A percentile compares a stretch with the other conserved stretches of the same genome.
phyloP scores from a whole-genome alignment of 208 protist genomes.

The Trypanosomatidae sp. region DNA sequence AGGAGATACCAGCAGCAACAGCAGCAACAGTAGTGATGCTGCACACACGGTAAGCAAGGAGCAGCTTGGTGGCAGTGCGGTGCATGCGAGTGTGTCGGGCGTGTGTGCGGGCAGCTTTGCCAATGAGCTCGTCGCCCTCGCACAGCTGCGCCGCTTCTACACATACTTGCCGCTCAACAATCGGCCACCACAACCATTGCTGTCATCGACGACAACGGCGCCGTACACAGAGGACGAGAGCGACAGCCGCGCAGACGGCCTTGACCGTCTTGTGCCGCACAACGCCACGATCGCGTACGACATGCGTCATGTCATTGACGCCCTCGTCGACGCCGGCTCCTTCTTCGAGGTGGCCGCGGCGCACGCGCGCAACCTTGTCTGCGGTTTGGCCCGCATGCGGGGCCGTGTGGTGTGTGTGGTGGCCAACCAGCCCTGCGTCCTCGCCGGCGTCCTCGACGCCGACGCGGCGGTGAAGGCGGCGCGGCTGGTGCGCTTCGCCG shows the following conservation, averaged over 20 bases:
- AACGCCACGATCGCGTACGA: conserved; percentile 90
- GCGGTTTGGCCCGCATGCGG: conserved; percentile 87
- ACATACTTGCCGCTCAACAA: conserved; percentile 87
- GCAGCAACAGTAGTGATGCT: no score
- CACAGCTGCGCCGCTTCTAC: conserved; percentile 67
- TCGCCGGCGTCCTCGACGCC: conserved; percentile 93
- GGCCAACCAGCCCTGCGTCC: conserved; percentile 90
- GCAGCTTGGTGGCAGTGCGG: conserved; percentile 86
- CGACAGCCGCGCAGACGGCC: conserved; percentile 14
- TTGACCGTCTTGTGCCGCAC: conserved; percentile 66
- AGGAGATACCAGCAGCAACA: no score
- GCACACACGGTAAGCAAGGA: conserved; percentile 78
- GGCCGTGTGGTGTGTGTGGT: conserved; percentile 89
- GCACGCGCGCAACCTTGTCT: conserved; percentile 94
- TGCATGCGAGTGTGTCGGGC: conserved; percentile 84
- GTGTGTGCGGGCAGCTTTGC: conserved; percentile 82
- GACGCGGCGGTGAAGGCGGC: conserved; percentile 81
- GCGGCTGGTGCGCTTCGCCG: conserved; percentile 94
- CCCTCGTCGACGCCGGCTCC: conserved; percentile 76
- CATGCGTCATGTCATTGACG: conserved; percentile 83
- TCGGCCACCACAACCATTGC: conserved; percentile 37
- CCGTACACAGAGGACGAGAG: no score
- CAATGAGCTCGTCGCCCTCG: conserved; percentile 88
- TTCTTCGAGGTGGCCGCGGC: conserved; percentile 93
- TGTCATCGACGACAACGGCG: conserved; percentile 39